Evolutionary conservation across 2,329 filamentous ascomycete species (phyloP).

Genomic region (Alternaria hordeiaustralica): DNA sequence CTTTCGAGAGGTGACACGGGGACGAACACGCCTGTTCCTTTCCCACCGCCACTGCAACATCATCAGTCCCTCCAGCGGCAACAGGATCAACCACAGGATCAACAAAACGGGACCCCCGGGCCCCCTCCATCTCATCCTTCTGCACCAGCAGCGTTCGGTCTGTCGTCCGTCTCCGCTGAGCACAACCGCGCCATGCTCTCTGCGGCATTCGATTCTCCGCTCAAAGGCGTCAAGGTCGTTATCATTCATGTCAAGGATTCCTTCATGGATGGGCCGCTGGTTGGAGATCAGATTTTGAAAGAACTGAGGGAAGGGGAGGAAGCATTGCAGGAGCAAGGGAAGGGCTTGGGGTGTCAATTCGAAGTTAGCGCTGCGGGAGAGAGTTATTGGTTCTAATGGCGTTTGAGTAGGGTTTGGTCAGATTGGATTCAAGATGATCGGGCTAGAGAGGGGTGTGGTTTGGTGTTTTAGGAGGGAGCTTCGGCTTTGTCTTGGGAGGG

Average conservation of each 20-base stretch:
- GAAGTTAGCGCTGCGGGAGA: slow-evolving; percentile 72
- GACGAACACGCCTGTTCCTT: slow-evolving; percentile 27
- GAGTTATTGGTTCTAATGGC: slow-evolving; percentile 56
- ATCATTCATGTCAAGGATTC: slow-evolving; percentile 95
- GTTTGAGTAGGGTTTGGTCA: neutral
- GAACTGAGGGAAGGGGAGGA: slow-evolving; percentile 72
- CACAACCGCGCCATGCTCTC: slow-evolving; percentile 36
- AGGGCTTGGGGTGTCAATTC: slow-evolving; percentile 79
- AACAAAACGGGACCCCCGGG: neutral
- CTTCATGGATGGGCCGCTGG: slow-evolving; percentile 71
- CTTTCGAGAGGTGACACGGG: slow-evolving; percentile 18
- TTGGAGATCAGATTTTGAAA: slow-evolving; percentile 70
- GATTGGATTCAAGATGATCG: neutral
- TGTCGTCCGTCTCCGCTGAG: slow-evolving; percentile 29
- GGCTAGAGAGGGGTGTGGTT: neutral
- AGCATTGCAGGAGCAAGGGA: slow-evolving; percentile 54
- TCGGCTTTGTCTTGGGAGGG: neutral
- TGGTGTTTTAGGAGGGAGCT: neutral
- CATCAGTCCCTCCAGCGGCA: neutral
- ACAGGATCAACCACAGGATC: neutral
- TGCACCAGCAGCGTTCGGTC: slow-evolving; percentile 33
- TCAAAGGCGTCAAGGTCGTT: slow-evolving; percentile 78
- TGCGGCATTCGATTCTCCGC: slow-evolving; percentile 52
- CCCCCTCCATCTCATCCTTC: slow-evolving; percentile 23
- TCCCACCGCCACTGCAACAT: neutral